These are phyloP conservation scores for Cordia subcordata DNA, from an alignment of 257 asterid genomes.

Conservation along the genomic window DNA sequence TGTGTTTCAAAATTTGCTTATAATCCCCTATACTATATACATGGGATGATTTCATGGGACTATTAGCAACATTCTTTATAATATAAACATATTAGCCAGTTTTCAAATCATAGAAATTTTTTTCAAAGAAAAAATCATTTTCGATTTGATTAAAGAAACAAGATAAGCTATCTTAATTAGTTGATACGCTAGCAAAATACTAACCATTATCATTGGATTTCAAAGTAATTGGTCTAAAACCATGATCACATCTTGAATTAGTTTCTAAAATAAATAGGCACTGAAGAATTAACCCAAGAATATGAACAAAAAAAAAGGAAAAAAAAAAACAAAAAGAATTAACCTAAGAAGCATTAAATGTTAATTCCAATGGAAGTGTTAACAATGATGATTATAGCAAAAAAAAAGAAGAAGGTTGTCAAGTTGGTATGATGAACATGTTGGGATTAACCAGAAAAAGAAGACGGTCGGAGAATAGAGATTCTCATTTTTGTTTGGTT, in stretches of 20 bases:
- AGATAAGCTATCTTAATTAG: neutral
- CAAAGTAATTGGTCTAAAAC: neutral
- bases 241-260: neutral
- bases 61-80: too few relatives aligned
- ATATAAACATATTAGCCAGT: too few relatives aligned
- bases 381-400: slow-evolving; percentile 8
- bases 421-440: slow-evolving; percentile 9
- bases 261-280: slow-evolving; percentile 3
- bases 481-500: slow-evolving; percentile 1
- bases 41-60: too few relatives aligned
- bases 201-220: slow-evolving; percentile 5
- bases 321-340: too few relatives aligned
- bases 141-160: neutral
- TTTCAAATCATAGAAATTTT: too few relatives aligned
- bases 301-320: too few relatives aligned
- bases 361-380: slow-evolving; percentile 8
- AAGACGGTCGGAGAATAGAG: neutral
- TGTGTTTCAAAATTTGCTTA: too few relatives aligned
- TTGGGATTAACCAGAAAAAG: too few relatives aligned
- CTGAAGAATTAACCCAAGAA: too few relatives aligned
- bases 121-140: too few relatives aligned
- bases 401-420: slow-evolving; percentile 1
- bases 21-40: too few relatives aligned
- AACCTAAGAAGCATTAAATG: slow-evolving; percentile 13
- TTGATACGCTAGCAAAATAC: neutral